Evolutionary conservation across 345 rosid genomes (phyloP).

Genomic region (Orychophragmus violaceus): DNA sequence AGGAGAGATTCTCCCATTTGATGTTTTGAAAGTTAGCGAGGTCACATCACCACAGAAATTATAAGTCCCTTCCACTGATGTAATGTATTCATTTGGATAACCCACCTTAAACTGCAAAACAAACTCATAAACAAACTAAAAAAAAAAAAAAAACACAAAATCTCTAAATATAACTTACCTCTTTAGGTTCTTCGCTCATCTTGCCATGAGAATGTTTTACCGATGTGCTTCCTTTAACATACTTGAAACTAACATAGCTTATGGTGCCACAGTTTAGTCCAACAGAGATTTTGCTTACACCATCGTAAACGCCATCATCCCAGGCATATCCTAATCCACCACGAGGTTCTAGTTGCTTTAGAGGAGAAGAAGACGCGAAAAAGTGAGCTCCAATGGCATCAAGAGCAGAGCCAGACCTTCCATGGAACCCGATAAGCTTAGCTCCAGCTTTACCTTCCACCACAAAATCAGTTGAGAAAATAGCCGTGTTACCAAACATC

Average conservation of each 20-base stretch:
- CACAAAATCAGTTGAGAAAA: not conserved
- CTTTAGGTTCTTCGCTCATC: not conserved
- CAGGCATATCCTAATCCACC: slow-evolving; percentile 7
- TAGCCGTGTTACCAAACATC: not conserved
- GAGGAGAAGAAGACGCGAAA: not conserved
- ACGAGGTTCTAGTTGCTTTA: not conserved
- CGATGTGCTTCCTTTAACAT: not conserved
- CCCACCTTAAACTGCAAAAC: slow-evolving; percentile 10
- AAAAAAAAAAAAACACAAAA: not conserved
- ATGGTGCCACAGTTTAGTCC: not conserved
- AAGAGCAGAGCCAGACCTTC: not conserved
- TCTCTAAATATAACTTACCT: not conserved
- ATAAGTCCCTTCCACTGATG: slow-evolving; percentile 10
- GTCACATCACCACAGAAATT: not conserved
- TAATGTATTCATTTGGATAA: slow-evolving; percentile 5
- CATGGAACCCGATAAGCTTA: slow-evolving; percentile 18
- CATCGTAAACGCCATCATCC: slow-evolving; percentile 25
- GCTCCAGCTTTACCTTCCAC: slow-evolving; percentile 5
- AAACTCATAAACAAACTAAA: not conserved
- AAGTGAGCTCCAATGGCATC: slow-evolving; percentile 18
- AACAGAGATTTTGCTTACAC: not conserved
- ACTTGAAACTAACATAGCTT: not conserved
- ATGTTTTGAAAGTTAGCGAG: slow-evolving; percentile 2
- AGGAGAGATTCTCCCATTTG: not conserved
- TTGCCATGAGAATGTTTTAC: slow-evolving; percentile 2